Evolutionary conservation across 495 filamentous ascomycete genomes (phyloP), one percentile per base, ranked within the genome.

Genomic region (Trichoderma orchidacearum): DNA sequence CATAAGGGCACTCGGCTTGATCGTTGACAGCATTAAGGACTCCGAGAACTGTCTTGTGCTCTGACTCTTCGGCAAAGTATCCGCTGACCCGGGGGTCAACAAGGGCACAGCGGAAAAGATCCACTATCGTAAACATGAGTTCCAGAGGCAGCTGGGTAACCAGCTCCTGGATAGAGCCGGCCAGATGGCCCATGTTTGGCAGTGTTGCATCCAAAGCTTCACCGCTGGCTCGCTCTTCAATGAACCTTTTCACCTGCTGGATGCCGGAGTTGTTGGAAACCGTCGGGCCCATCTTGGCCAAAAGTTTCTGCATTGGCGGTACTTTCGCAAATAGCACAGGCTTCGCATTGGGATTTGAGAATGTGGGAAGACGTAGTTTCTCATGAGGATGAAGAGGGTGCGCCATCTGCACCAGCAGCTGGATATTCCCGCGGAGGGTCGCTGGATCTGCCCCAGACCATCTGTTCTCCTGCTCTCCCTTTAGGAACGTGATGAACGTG

Each of bases 401-500:
- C 5, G 88, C 86, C 80, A 89, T 86, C 58, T 86, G 76, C 17
- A 91, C 66, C 4, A 96, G 73, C 54, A 89, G 70, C 13, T 80
- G 73, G n/a, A 92, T 76, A 59, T 89, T 91, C 21, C 79, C 81
- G 58, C 79, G 78, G 7, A 97, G 73, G 11, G 83, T 77, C 18
- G 69, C 70, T 8, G 83, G 78, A 63, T 86, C 84, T 5, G 87
- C 88, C 5, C 90, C 90, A 50, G 73, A 76, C 91, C 91, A 97
- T 60, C 85, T 75, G 61, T 91, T 83, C 11, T 87, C 76, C 66
- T 90, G 82, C 54, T 83, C 64, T 13, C 90, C 90, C 56, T 80
- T 83, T 32, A 93, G 67, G 61, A 90, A 96, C 2, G 89, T 91
- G 63, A 92, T 86, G 66, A 96, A 96, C 1, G 93, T 96, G 1